Evolutionary conservation across 176 grass and related monocot species (phyloP), one percentile per base, ranked within the genome.

Genomic region (Aegilops speltoides): DNA sequence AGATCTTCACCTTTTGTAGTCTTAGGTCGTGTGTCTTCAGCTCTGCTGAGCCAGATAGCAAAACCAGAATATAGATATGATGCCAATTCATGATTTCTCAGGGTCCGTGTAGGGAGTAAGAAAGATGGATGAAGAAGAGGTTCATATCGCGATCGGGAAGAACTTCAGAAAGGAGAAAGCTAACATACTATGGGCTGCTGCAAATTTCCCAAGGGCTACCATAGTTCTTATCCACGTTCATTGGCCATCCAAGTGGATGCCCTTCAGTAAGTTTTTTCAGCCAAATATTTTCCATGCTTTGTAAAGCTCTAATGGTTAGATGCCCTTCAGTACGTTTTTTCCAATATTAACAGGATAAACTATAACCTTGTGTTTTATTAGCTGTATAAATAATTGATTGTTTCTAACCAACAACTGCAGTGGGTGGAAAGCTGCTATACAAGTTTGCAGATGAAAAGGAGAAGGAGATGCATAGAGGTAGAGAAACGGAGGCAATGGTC

Each of bases 221-320:
- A 87, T 93, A 52, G 91, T 89, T 80, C 59, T 90, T 80, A 37
- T 93, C 45, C 85, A 93, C 61, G 91, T 93, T 38, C 88, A 93
- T 45, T 93, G 91, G 85, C 91, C 87, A 73, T 93, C 91, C 41
- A 93, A 87, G 64, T 82, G 88, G 88, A 89, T 93, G 84, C 91
- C 85, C n/a, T 85, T 89, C 84, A 87, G 91, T 93, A 93, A 90
- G 91, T 77, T 90, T 83, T 17, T 87, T 79, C 61, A 20, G 41
- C 5, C 16, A 37, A 77, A 66, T 25, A 41, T 34, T 78, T 65
- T 20, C 5, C 15, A 75, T 59, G 24, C 17, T 54, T 64, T 68
- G 10, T 16, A 36, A 32, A 41, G 8, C 26, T 81, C 67, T 20
- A 46, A 22, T 1, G 7, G 15, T 78, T 29, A 62, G 50, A 54